Conservation (phyloP, 2,329 filamentous ascomycete genomes). For the Stemphylium beticola region DNA sequence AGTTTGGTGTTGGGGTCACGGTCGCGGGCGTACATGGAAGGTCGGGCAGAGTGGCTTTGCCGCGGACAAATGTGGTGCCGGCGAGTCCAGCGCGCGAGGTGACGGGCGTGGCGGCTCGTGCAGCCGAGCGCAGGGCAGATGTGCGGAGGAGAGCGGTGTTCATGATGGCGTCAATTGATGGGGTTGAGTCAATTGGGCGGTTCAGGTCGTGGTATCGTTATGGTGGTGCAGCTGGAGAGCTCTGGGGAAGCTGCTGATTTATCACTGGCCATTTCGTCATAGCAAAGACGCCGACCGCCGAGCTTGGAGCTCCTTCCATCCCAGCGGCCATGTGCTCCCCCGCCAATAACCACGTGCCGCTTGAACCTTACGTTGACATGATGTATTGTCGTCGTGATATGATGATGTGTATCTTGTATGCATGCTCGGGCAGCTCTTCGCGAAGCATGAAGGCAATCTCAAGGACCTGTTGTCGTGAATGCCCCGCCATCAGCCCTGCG, state of each 20-base stretch:
- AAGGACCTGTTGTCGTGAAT: neutral
- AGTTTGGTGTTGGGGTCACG: neutral
- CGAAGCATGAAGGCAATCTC: no score
- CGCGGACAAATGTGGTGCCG: constrained; percentile 77
- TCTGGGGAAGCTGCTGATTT: constrained; percentile 19
- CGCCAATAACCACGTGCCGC: constrained; percentile 20
- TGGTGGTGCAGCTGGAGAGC: constrained; percentile 4
- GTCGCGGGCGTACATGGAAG: constrained; percentile 68
- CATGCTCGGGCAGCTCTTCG: neutral
- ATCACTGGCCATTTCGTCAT: constrained; percentile 38
- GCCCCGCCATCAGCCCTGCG: constrained; percentile 19
- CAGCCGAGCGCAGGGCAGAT: constrained; percentile 71
- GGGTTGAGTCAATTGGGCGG: constrained; percentile 28
- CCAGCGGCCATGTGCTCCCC: constrained; percentile 6
- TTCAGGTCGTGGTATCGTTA: constrained; percentile 6
- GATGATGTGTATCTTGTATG: neutral
- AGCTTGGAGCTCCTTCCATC: constrained; percentile 23
- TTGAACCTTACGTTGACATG: neutral
- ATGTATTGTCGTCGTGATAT: neutral
- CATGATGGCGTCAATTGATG: constrained; percentile 61
- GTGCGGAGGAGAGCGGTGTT: constrained; percentile 77
- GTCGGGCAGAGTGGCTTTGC: constrained; percentile 92
- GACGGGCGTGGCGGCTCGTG: constrained; percentile 70
- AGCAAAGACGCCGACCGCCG: constrained; percentile 21
- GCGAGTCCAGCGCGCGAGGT: constrained; percentile 68